Conservation (phyloP, 345 rosid genomes). For the Salix exigua region DNA sequence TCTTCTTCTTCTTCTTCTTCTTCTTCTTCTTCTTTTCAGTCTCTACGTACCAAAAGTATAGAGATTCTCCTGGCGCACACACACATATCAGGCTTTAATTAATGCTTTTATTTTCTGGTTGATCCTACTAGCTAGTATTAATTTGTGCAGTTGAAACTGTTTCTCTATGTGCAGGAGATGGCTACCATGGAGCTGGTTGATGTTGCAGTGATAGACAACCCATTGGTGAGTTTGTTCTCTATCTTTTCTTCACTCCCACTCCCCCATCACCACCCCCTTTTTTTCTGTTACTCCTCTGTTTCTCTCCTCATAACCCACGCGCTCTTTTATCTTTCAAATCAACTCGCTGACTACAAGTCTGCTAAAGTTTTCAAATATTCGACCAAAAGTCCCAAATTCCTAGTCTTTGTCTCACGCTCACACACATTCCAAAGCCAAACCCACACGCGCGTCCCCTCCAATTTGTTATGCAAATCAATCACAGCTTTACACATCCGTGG, state of each 20-base stretch:
- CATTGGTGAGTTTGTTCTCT: background rate
- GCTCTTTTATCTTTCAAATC: background rate
- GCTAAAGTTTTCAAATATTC: no score
- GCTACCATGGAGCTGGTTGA: background rate
- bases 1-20: background rate
- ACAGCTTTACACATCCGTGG: background rate
- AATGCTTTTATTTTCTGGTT: background rate
- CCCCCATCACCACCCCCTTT: no score
- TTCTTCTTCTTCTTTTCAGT: background rate
- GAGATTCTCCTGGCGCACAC: background rate
- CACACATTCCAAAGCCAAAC: no score
- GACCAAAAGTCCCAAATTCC: no score
- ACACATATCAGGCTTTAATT: background rate
- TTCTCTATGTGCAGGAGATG: background rate
- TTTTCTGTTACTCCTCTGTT: background rate
- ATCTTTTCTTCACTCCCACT: background rate
- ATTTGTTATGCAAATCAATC: background rate
- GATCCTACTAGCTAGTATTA: background rate
- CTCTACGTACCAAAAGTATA: background rate
- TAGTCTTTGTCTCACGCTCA: no score
- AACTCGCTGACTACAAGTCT: background rate
- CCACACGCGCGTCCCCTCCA: background rate
- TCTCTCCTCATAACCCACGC: background rate
- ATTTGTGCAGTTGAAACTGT: background rate
- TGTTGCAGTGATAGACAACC: background rate